A percentile compares a stretch with the other conserved stretches of the same genome.
These are phyloP conservation scores for Aspergillus phoenicis DNA, from an alignment of 2,329 filamentous ascomycete species.

Conservation along the genomic window DNA sequence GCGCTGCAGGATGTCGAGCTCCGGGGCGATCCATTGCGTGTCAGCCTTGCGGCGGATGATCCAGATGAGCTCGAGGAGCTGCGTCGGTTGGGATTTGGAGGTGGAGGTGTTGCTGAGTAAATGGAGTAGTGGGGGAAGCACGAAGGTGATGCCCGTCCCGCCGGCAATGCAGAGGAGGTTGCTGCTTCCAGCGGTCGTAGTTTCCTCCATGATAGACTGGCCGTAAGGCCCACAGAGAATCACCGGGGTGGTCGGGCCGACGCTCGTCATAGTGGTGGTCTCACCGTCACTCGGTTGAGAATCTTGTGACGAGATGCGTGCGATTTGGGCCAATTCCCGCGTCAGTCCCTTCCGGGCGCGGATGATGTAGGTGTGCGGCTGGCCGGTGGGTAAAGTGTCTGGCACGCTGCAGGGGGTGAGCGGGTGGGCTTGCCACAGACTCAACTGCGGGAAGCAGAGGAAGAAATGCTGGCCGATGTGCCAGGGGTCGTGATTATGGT, in stretches of 20 bases:
- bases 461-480: slow-evolving; percentile 71
- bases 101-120: slow-evolving; percentile 27
- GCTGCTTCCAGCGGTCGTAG: slow-evolving; percentile 21
- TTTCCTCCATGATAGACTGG: slow-evolving; percentile 49
- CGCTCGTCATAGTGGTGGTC: background rate
- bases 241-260: slow-evolving; percentile 48
- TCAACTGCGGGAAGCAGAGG: slow-evolving; percentile 66
- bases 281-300: slow-evolving; percentile 28
- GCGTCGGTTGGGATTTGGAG: background rate
- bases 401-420: slow-evolving; percentile 66
- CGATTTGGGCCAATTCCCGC: slow-evolving; percentile 27
- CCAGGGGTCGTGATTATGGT: slow-evolving; percentile 64
- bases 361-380: slow-evolving; percentile 42
- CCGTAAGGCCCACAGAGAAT: slow-evolving; percentile 68
- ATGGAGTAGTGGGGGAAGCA: slow-evolving; percentile 53
- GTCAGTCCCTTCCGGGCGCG: slow-evolving; percentile 52
- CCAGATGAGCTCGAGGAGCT: slow-evolving; percentile 64
- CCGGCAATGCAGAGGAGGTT: slow-evolving; percentile 58
- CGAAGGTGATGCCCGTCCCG: slow-evolving; percentile 62
- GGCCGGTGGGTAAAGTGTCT: slow-evolving; percentile 26
- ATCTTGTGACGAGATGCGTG: slow-evolving; percentile 5
- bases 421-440: slow-evolving; percentile 72
- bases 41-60: slow-evolving; percentile 59
- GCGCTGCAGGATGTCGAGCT: slow-evolving; percentile 54
- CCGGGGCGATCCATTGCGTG: slow-evolving; percentile 60